Conservation (phyloP, 1,139 yeast species). For the Blastobotrys indianensis region DNA sequence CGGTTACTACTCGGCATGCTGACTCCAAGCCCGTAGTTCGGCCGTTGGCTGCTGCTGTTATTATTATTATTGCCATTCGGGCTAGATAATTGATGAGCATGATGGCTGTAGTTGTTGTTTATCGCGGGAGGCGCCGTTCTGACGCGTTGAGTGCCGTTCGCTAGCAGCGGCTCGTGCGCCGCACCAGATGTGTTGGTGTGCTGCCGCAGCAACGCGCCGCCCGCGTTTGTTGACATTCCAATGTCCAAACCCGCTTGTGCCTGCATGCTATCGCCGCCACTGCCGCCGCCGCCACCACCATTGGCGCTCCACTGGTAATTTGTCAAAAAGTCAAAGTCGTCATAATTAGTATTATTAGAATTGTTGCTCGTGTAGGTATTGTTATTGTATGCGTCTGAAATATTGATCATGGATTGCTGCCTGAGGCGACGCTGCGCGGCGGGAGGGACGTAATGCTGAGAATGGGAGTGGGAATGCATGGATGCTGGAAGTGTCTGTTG, state of each 20-base stretch:
- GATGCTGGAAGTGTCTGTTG: neutral
- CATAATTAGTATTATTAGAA: neutral
- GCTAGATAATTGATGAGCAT: too few species aligned
- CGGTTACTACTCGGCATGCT: neutral
- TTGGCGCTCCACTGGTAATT: neutral
- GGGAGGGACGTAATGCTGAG: neutral
- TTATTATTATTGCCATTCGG: neutral
- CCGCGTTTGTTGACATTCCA: conserved; percentile 7
- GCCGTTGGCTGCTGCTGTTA: conserved; percentile 5
- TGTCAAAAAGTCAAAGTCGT: conserved; percentile 5
- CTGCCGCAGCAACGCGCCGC: conserved; percentile 9
- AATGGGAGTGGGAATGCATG: neutral
- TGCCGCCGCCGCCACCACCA: too few species aligned
- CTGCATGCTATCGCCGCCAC: too few species aligned
- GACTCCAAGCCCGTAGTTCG: conserved; percentile 12
- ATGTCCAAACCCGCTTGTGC: neutral
- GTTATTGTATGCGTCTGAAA: neutral
- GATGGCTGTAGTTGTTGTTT: neutral
- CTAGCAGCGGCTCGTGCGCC: neutral
- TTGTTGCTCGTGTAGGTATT: neutral
- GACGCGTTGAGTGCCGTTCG: neutral
- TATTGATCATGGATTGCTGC: neutral
- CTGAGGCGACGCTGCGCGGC: neutral
- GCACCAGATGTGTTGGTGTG: neutral
- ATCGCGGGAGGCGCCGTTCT: neutral